Conservation (phyloP, 1,284 basidiomycete species). For the Chondrostereum purpureum region DNA sequence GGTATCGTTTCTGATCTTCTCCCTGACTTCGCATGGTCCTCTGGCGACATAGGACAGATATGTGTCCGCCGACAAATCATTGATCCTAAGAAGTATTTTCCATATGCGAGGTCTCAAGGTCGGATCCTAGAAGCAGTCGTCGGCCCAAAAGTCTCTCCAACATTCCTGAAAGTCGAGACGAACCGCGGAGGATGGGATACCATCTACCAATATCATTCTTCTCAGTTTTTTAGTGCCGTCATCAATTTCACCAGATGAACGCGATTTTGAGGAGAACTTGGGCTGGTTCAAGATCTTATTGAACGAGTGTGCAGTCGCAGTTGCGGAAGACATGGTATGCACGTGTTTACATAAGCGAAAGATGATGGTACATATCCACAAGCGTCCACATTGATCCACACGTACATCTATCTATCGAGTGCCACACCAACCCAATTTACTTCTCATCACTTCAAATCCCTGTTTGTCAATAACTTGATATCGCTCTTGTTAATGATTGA, state of each 20-base stretch:
- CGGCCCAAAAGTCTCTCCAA: conserved; percentile 12
- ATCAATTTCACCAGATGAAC: conserved; percentile 62
- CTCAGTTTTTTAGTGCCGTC: conserved; percentile 79
- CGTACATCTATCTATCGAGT: too few species aligned
- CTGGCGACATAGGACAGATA: conserved; percentile 79
- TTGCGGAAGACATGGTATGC: conserved; percentile 21
- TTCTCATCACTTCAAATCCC: neutral
- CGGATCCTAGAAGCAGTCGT: conserved; percentile 46
- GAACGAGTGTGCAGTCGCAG: conserved; percentile 60
- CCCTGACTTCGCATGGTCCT: conserved; percentile 81
- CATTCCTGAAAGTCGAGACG: conserved; percentile 13
- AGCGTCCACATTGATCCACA: too few species aligned
- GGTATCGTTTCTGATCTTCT: conserved; percentile 83
- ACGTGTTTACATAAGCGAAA: neutral
- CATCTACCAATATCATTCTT: conserved; percentile 80
- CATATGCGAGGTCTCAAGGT: conserved; percentile 78
- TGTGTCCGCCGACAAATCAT: conserved; percentile 66
- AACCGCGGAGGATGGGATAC: conserved; percentile 70
- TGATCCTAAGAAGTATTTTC: conserved; percentile 85
- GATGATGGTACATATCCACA: neutral
- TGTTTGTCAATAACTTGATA: neutral
- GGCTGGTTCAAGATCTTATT: conserved; percentile 64
- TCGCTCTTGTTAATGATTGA: neutral
- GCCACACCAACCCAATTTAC: too few species aligned
- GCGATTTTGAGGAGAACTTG: conserved; percentile 55